A percentile compares a stretch with the other conserved stretches of the same genome.
Evolutionary conservation across 2,329 filamentous ascomycete species (phyloP).

Genomic region (Pseudogymnoascus pannorum): DNA sequence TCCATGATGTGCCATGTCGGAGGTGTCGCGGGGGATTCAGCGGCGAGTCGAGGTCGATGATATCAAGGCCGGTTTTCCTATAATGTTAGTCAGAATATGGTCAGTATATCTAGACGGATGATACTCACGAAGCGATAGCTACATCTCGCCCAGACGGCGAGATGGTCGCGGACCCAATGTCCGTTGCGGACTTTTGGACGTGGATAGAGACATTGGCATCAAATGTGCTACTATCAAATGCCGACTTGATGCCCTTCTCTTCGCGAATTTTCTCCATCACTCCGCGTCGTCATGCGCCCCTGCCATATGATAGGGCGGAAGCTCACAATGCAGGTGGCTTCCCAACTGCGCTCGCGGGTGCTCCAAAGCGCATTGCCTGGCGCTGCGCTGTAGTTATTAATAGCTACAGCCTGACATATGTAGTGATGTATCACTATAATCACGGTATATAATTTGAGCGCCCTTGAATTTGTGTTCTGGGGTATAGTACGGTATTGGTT

Average conservation of each 20-base stretch:
- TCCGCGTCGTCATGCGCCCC: slow-evolving; percentile 1
- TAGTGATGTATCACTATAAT: background rate
- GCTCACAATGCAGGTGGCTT: background rate
- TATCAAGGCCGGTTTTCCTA: slow-evolving; percentile 71
- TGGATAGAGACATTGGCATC: slow-evolving; percentile 77
- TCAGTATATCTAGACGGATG: background rate
- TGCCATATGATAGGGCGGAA: slow-evolving; percentile 6
- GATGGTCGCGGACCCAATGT: slow-evolving; percentile 83
- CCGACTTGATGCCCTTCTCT: slow-evolving; percentile 54
- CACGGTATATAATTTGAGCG: background rate
- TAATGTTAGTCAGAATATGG: background rate
- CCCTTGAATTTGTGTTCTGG: background rate
- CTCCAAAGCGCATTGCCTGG: slow-evolving; percentile 5
- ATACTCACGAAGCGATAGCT: slow-evolving; percentile 66
- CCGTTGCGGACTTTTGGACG: slow-evolving; percentile 46
- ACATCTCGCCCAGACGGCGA: slow-evolving; percentile 87
- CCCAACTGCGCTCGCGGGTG: background rate
- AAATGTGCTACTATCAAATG: slow-evolving; percentile 82
- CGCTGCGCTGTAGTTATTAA: background rate
- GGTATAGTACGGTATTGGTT: background rate
- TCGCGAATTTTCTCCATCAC: slow-evolving; percentile 39
- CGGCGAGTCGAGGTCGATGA: slow-evolving; percentile 85
- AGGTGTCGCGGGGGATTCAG: slow-evolving; percentile 81
- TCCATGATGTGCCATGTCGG: slow-evolving; percentile 83
- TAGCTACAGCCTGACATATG: background rate